phyloP scores from a whole-genome alignment of 345 rosid species.

The Eucalyptus decipiens region DNA sequence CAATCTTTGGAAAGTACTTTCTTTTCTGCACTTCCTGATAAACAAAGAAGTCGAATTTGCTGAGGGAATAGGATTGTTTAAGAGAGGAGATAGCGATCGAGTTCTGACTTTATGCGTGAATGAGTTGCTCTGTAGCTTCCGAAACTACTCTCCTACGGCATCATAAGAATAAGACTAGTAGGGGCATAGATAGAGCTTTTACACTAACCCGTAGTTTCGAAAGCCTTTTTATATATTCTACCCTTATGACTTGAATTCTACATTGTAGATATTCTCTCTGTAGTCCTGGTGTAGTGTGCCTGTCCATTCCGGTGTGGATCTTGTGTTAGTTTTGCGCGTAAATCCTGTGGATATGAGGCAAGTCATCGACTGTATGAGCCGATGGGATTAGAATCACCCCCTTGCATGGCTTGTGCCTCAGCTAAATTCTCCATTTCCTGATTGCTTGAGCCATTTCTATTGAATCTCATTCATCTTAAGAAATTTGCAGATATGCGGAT shows the following conservation, averaged over 20 bases:
- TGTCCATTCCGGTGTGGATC: neutral
- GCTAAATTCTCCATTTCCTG: neutral
- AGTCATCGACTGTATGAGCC: neutral
- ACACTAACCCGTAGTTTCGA: neutral
- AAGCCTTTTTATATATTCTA: neutral
- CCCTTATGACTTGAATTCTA: neutral
- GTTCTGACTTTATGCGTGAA: neutral
- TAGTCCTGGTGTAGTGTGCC: neutral
- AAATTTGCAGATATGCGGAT: neutral
- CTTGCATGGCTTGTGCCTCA: neutral
- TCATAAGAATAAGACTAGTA: neutral
- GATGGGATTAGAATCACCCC: neutral
- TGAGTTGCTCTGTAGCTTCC: neutral
- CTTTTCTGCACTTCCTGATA: neutral
- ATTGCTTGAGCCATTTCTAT: neutral
- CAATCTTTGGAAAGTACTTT: neutral
- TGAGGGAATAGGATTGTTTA: neutral
- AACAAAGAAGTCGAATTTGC: neutral
- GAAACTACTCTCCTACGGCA: neutral
- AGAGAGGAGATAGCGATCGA: neutral
- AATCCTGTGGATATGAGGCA: neutral
- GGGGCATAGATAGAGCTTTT: neutral
- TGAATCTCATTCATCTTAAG: neutral
- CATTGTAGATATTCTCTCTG: neutral
- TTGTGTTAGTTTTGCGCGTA: neutral